phyloP scores from a whole-genome alignment of 2,329 filamentous ascomycete species.

The Botrytis pseudocinerea region DNA sequence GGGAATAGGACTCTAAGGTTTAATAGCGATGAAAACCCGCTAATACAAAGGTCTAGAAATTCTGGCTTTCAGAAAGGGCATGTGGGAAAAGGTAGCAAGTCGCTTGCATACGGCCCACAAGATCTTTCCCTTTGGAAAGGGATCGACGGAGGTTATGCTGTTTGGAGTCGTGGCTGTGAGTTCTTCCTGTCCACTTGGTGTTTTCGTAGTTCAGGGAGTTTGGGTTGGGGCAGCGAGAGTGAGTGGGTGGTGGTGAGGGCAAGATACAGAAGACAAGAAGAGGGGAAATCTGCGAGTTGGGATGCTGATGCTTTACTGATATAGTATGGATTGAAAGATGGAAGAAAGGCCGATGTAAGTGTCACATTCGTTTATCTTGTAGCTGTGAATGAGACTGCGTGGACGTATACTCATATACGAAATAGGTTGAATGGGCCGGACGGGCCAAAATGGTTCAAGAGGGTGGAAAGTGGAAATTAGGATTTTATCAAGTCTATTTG shows the following conservation, averaged over 20 bases:
- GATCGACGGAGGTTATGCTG: slow-evolving; percentile 53
- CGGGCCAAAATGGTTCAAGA: slow-evolving; percentile 36
- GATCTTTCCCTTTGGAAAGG: slow-evolving; percentile 52
- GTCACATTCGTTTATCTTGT: not conserved
- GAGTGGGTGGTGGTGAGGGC: not conserved
- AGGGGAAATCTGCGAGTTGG: not conserved
- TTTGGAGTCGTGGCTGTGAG: slow-evolving; percentile 49
- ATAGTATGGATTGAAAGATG: slow-evolving; percentile 52
- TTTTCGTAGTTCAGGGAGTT: not conserved
- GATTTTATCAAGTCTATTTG: slow-evolving; percentile 38
- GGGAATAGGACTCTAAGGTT: too few relatives aligned
- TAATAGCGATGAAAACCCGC: not conserved
- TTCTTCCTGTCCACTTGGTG: not conserved
- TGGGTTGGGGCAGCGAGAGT: too few relatives aligned
- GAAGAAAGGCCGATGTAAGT: slow-evolving; percentile 37
- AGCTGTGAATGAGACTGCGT: not conserved
- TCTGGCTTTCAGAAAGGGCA: slow-evolving; percentile 49
- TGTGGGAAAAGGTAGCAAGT: slow-evolving; percentile 54
- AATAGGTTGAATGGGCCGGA: slow-evolving; percentile 37
- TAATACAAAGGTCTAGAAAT: slow-evolving; percentile 45
- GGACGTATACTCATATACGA: slow-evolving; percentile 1
- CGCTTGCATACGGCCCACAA: slow-evolving; percentile 49
- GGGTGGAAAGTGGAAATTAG: slow-evolving; percentile 35
- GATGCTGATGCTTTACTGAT: not conserved
- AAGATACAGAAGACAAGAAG: not conserved